A percentile compares a stretch with the other conserved stretches of the same genome.
phyloP scores from a whole-genome alignment of 169 alveolate genomes.

The Plasmodium chabaudi region DNA sequence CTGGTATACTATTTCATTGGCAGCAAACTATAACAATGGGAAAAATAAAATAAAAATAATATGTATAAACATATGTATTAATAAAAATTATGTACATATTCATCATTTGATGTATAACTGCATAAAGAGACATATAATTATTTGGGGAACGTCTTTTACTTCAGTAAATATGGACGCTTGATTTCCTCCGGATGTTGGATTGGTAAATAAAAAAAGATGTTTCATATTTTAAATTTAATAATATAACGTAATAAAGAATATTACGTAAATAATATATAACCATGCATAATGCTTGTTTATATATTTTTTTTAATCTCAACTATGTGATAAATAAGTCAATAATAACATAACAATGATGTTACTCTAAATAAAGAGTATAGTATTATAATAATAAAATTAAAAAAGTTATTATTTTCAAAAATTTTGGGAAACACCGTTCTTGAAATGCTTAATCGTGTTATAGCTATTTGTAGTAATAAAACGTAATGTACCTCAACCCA shows the following conservation, averaged over 20 bases:
- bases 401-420: too few species aligned
- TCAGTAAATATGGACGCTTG: constrained; percentile 86
- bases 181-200: constrained; percentile 91
- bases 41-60: constrained; percentile 59
- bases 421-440: too few species aligned
- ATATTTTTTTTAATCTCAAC: neutral
- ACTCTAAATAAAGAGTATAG: too few species aligned
- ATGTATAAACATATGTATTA: constrained; percentile 6
- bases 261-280: too few species aligned
- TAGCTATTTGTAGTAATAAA: too few species aligned
- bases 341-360: too few species aligned
- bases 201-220: constrained; percentile 83
- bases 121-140: neutral
- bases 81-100: constrained; percentile 47
- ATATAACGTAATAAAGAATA: constrained; percentile 22
- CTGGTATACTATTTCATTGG: constrained; percentile 50
- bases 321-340: too few species aligned
- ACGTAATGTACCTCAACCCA: too few species aligned
- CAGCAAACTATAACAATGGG: constrained; percentile 59
- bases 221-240: constrained; percentile 45
- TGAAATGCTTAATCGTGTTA: too few species aligned
- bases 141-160: constrained; percentile 71
- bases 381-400: too few species aligned
- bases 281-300: neutral
- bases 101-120: neutral